Evolutionary conservation across 306 rosid genomes (phyloP), one percentile per base, ranked within the genome.

Genomic region (Sicyos edulis): DNA sequence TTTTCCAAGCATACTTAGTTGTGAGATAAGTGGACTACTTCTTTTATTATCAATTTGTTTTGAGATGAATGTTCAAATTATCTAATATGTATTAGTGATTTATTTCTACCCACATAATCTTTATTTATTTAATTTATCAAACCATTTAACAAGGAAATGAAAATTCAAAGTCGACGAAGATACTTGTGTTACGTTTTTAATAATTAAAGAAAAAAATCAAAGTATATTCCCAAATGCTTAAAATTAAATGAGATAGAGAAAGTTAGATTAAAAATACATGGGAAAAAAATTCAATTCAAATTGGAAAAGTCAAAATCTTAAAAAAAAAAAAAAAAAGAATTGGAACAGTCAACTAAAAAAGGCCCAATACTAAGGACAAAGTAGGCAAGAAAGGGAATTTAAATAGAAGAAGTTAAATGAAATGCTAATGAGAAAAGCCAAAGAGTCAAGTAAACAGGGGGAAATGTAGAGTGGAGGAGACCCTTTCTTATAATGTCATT

Each of bases 121-220:
- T 56, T 22, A 20, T 10, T 44, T 44, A 44, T 44, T 44, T 44
- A 44, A 26, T 42, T 42, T 42, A 57, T 57, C 63, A 24, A 4
- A 10, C 32, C 29, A 59, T 59, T 5, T 26, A 59, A 13, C 2
- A 29, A 37, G 8, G 14, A 60, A 16, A 14, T 7, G 20, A 29
- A 60, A 60, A 60, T 14, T 61, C 21, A 61, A 61, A 45, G 67
- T 29, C 67, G 40, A 34, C 40, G 29, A 61, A 61, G 45, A 15
- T 45, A 14, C 21, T 16, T 26, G 13, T 6, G 7, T 13, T 5
- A 60, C 4, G 67, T 61, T 61, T 61, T 29, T 44, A 61, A 61
- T 14, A 26, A 60, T 5, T 4, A 32, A 32, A 32, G 11, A 34
- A 54, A 61, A 1, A 32, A 61, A 61, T 60, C 10, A 29, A 14